phyloP scores from a whole-genome alignment of 345 rosid species.

The Camelina laxa region DNA sequence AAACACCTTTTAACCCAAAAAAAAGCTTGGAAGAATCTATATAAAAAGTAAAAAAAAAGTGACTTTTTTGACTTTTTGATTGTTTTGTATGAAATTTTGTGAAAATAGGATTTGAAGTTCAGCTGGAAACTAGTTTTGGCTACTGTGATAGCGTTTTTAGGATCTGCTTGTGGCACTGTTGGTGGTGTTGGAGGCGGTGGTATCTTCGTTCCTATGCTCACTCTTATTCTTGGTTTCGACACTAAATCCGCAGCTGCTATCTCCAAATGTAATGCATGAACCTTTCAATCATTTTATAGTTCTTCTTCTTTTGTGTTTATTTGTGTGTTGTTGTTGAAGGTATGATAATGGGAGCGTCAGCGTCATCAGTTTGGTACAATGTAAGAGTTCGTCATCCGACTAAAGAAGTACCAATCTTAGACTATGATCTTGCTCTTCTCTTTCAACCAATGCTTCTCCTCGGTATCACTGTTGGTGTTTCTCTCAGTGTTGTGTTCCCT shows the following conservation, averaged over 20 bases:
- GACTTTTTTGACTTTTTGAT: neutral
- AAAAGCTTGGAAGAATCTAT: conserved; percentile 7
- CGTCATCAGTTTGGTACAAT: conserved; percentile 95
- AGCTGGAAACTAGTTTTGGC: conserved; percentile 72
- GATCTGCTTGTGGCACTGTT: conserved; percentile 93
- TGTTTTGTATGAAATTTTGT: conserved; percentile 13
- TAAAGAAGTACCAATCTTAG: conserved; percentile 84
- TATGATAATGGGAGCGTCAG: conserved; percentile 98
- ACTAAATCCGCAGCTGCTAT: conserved; percentile 97
- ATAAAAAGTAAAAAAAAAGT: too few species aligned
- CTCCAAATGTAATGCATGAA: conserved; percentile 65
- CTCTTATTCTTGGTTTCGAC: conserved; percentile 84
- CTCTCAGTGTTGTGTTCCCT: conserved; percentile 92
- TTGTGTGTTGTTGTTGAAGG: conserved; percentile 51
- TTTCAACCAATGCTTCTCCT: conserved; percentile 96
- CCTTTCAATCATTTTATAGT: neutral
- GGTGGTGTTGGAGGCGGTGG: conserved; percentile 99
- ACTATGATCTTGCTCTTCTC: conserved; percentile 84
- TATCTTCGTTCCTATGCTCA: conserved; percentile 96
- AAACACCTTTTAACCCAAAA: conserved; percentile 2
- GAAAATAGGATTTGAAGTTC: conserved; percentile 63
- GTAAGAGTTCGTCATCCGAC: conserved; percentile 83
- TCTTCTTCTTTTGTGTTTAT: neutral
- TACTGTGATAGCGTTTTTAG: conserved; percentile 82
- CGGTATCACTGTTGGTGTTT: conserved; percentile 89